These are phyloP conservation scores for Diaporthe citri DNA, from an alignment of 2,329 filamentous ascomycete species.

Conservation along the genomic window DNA sequence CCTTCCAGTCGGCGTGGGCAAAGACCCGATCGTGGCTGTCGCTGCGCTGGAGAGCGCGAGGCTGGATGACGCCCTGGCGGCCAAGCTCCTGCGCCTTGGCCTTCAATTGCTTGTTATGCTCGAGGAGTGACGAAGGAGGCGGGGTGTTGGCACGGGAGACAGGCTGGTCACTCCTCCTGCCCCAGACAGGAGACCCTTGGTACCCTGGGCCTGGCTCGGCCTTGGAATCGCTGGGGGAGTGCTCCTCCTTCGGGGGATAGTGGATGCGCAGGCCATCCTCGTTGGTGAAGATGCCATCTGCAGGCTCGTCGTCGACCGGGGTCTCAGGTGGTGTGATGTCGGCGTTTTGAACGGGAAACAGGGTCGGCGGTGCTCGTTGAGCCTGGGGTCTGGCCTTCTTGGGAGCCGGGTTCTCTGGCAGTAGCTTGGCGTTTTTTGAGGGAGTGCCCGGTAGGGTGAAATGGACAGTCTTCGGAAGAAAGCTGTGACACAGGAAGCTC, in stretches of 20 bases:
- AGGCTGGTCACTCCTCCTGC: slow-evolving; percentile 81
- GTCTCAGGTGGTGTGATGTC: slow-evolving; percentile 69
- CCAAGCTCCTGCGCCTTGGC: slow-evolving; percentile 70
- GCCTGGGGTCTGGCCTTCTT: slow-evolving; percentile 44
- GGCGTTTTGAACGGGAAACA: slow-evolving; percentile 60
- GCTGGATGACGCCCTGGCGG: slow-evolving; percentile 70
- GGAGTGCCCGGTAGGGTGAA: slow-evolving; percentile 77
- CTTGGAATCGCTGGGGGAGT: slow-evolving; percentile 57
- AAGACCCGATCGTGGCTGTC: slow-evolving; percentile 78
- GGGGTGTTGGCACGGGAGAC: slow-evolving; percentile 79
- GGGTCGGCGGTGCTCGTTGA: slow-evolving; percentile 60
- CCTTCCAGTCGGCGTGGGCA: slow-evolving; percentile 83
- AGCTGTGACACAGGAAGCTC: slow-evolving; percentile 68
- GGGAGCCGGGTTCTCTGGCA: slow-evolving; percentile 48
- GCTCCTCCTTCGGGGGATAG: slow-evolving; percentile 57
- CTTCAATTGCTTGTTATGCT: slow-evolving; percentile 68
- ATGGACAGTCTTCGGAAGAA: slow-evolving; percentile 91
- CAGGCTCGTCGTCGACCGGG: slow-evolving; percentile 59
- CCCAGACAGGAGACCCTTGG: slow-evolving; percentile 83
- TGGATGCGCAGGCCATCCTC: slow-evolving; percentile 70
- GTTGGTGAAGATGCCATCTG: slow-evolving; percentile 66
- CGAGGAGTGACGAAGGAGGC: slow-evolving; percentile 81
- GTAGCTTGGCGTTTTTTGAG: slow-evolving; percentile 46
- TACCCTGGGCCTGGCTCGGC: slow-evolving; percentile 80
- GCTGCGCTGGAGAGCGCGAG: slow-evolving; percentile 64